phyloP scores from a whole-genome alignment of 148 eudicot species.

The Camellia sinensis region DNA sequence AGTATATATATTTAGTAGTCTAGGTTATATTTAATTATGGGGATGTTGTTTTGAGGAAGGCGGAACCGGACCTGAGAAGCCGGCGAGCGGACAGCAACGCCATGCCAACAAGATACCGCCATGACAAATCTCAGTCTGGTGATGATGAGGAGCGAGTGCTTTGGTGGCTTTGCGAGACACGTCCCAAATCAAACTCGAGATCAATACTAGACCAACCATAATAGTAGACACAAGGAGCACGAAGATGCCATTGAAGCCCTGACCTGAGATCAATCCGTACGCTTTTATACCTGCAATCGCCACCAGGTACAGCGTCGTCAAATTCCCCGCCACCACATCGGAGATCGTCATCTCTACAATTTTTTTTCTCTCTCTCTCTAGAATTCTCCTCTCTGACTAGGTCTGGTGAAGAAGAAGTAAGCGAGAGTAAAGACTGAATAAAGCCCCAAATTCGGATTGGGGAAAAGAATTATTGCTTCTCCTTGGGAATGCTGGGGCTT shows the following conservation, averaged over 20 bases:
- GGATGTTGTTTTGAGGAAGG: slow-evolving; percentile 31
- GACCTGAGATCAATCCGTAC: slow-evolving; percentile 47
- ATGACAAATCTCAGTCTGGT: slow-evolving; percentile 23
- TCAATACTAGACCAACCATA: slow-evolving; percentile 39
- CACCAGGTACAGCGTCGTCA: slow-evolving; percentile 55
- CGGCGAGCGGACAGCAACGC: slow-evolving; percentile 82
- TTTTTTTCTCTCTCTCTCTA: not conserved
- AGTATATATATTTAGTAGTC: too few species aligned
- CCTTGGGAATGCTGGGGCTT: too few species aligned
- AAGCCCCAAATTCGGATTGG: not conserved
- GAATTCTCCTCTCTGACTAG: not conserved
- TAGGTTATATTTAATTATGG: not conserved
- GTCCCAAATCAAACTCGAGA: slow-evolving; percentile 66
- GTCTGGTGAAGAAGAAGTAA: too few species aligned
- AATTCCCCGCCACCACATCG: slow-evolving; percentile 53
- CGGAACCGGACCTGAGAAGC: slow-evolving; percentile 71
- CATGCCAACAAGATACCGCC: slow-evolving; percentile 96
- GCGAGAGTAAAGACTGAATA: not conserved
- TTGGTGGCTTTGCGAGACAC: slow-evolving; percentile 54
- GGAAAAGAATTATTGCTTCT: not conserved
- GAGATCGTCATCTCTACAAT: slow-evolving; percentile 50
- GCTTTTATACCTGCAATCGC: slow-evolving; percentile 66
- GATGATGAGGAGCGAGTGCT: slow-evolving; percentile 13
- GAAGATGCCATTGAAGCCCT: slow-evolving; percentile 43
- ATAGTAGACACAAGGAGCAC: slow-evolving; percentile 54